phyloP scores from a whole-genome alignment of 495 filamentous ascomycete species.

The Penicillium argentinense region DNA sequence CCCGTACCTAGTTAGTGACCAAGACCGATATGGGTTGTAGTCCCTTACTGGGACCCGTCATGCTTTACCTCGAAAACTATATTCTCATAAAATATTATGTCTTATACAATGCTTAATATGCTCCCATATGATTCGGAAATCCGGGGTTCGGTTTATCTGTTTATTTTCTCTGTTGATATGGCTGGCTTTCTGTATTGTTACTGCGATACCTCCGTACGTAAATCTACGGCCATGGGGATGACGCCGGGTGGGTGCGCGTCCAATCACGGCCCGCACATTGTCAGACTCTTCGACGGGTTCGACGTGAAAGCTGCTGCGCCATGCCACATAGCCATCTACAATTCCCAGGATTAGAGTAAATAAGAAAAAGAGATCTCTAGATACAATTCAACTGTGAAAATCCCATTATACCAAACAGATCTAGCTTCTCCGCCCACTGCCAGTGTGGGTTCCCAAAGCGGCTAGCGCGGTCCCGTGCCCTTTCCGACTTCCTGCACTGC shows the following conservation, averaged over 20 bases:
- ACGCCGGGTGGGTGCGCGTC: conserved; percentile 2
- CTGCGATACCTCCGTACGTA: no score
- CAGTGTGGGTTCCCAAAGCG: conserved; percentile 27
- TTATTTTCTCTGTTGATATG: no score
- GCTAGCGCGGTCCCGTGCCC: conserved; percentile 48
- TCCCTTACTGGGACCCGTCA: no score
- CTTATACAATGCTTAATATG: no score
- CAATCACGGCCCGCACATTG: conserved; percentile 28
- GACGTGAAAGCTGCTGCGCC: background rate
- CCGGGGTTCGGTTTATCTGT: no score
- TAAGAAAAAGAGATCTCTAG: background rate
- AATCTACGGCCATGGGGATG: background rate
- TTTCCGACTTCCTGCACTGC: conserved; percentile 32
- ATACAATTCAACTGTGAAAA: background rate
- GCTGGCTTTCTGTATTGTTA: no score
- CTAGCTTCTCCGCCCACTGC: background rate
- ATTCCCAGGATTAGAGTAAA: background rate
- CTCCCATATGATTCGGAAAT: no score
- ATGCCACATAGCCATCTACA: background rate
- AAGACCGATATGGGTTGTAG: no score
- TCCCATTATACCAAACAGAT: background rate
- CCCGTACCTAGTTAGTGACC: no score
- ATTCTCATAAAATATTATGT: no score
- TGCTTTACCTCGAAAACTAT: no score
- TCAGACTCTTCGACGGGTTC: conserved; percentile 17